phyloP scores from a whole-genome alignment of 1,139 yeast genomes.

The Kodamaea plutei region DNA sequence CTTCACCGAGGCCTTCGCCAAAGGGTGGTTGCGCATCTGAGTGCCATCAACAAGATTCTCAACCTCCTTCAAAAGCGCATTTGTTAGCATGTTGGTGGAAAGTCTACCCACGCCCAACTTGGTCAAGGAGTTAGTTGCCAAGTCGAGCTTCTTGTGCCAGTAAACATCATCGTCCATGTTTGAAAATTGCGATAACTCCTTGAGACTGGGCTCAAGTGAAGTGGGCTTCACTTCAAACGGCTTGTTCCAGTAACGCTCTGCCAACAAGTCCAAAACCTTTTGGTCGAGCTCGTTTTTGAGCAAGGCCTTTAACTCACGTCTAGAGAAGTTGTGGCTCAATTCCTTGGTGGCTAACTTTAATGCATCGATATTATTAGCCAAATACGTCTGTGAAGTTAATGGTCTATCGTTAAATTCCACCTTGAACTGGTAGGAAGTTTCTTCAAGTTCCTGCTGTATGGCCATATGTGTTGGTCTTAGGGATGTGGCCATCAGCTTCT shows the following conservation, averaged over 20 bases:
- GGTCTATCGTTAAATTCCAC: slow-evolving; percentile 95
- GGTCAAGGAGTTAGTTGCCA: slow-evolving; percentile 78
- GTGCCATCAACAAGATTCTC: slow-evolving; percentile 69
- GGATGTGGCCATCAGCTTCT: slow-evolving; percentile 85
- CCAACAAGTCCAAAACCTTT: slow-evolving; percentile 76
- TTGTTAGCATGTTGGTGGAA: slow-evolving; percentile 78
- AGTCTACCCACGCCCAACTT: slow-evolving; percentile 91
- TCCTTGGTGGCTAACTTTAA: slow-evolving; percentile 86
- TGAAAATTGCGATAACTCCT: slow-evolving; percentile 45
- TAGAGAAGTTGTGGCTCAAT: slow-evolving; percentile 74
- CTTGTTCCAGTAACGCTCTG: slow-evolving; percentile 89
- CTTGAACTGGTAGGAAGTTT: slow-evolving; percentile 86
- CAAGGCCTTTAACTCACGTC: slow-evolving; percentile 75
- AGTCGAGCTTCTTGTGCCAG: slow-evolving; percentile 86
- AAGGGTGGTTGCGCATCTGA: slow-evolving; percentile 75
- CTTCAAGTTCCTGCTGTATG: slow-evolving; percentile 89
- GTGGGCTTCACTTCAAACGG: slow-evolving; percentile 32
- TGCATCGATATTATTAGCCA: slow-evolving; percentile 87
- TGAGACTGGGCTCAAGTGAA: slow-evolving; percentile 44
- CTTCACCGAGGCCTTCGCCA: slow-evolving; percentile 74
- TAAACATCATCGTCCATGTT: slow-evolving; percentile 65
- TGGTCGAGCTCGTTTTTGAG: slow-evolving; percentile 86
- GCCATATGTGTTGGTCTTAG: slow-evolving; percentile 83
- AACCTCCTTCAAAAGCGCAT: slow-evolving; percentile 73
- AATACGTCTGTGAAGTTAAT: slow-evolving; percentile 87